Conservation (phyloP, 345 rosid species). For the sweet orange (Citrus sinensis) region DVS_A1.0 CM039163.1:94001-94500, state of each 20-base stretch:
- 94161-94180: slow-evolving; percentile 75
- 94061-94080: slow-evolving; percentile 29
- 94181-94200: slow-evolving; percentile 74
- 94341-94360: too few relatives aligned
- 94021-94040: slow-evolving; percentile 25
- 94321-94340: too few relatives aligned
- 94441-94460: neutral
- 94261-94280: slow-evolving; percentile 3
- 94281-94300: too few relatives aligned
- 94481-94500: neutral
- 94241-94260: slow-evolving; percentile 58
- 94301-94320: too few relatives aligned
- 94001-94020: slow-evolving; percentile 60
- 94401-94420: too few relatives aligned
- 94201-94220: slow-evolving; percentile 59
- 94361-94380: too few relatives aligned
- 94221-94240: slow-evolving; percentile 65
- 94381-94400: too few relatives aligned
- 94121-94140: slow-evolving; percentile 62
- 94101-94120: slow-evolving; percentile 24
- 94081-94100: slow-evolving; percentile 37
- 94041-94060: slow-evolving; percentile 6
- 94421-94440: neutral
- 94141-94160: slow-evolving; percentile 79
- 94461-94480: neutral